phyloP scores from a whole-genome alignment of 176 grass and related monocot species.

The Musa itinerans region DNA sequence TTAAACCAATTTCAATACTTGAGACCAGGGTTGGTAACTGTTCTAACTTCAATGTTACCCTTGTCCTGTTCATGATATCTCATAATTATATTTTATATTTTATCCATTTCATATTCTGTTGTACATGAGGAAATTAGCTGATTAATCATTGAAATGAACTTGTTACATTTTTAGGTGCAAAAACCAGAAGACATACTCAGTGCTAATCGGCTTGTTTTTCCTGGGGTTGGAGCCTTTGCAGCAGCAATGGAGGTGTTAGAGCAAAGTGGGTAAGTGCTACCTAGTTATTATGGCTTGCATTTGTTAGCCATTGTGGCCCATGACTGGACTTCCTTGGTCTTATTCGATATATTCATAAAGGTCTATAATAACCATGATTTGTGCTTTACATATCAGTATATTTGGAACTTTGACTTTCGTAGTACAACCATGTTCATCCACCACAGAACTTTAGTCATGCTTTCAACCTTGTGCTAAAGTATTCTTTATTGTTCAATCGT shows the following conservation, averaged over 20 bases:
- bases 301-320: background rate
- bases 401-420: too few relatives aligned
- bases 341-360: too few relatives aligned
- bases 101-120: background rate
- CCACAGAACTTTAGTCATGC: too few relatives aligned
- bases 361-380: too few relatives aligned
- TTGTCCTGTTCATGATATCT: background rate
- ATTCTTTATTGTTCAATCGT: too few relatives aligned
- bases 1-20: too few relatives aligned
- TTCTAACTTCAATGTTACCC: too few relatives aligned
- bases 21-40: too few relatives aligned
- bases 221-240: conserved; percentile 85
- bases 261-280: conserved; percentile 34
- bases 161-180: conserved; percentile 31
- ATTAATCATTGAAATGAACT: background rate
- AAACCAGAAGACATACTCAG: conserved; percentile 79
- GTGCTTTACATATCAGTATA: too few relatives aligned
- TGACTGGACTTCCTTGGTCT: background rate
- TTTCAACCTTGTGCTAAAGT: too few relatives aligned
- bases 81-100: too few relatives aligned
- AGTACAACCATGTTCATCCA: too few relatives aligned
- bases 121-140: background rate
- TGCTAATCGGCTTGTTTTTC: conserved; percentile 73
- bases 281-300: background rate
- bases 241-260: conserved; percentile 88